Base-by-base conservation (phyloP, 495 filamentous ascomycete species). In the Xylaria castorea region DNA sequence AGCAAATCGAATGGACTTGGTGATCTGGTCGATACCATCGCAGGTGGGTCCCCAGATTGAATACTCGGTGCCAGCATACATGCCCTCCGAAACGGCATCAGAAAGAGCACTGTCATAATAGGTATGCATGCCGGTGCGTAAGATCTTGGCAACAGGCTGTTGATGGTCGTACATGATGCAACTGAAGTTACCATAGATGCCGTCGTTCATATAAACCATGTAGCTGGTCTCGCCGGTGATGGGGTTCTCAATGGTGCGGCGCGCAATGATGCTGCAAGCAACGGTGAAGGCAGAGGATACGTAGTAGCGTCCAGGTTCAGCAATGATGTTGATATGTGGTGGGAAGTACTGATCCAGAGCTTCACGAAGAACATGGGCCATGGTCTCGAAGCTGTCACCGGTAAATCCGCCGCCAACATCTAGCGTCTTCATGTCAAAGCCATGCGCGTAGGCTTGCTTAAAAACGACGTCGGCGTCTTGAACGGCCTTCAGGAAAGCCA, bases 131-230 rank as follows among this genome's bases (percentile, higher is more conserved):
- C 85, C 87, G 62, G 85, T 86, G 75, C 91, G 90, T 36, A 99
- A 83, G 65, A 98, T 86, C 81, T 91, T 93, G 63, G 95, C 93
- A 55, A 91, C 82, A 0, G 95, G 95, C 76, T 97, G 87, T 85
- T 99, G 97, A 81, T 98, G 97, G 77, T 98, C 97, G 81, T 97
- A 99, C 83, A 99, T 97, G 86, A 98, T 97, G 88, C 92, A 96
- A 72, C 93, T 95, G 82, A 99, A 98, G 82, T 98, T 98, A 71
- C 96, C 95, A 74, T 99, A 99, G 50, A 98, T 90, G 34, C 96
- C 96, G 75, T 98, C 96, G 77, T 98, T 98, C 75, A 98, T 83
- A 80, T 99, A 98, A 36, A 97, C 82, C 95, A 98, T 98, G 87
- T 96, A 97, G 66, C 91, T 93, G 48, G 85, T 84, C 64, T 88